A percentile compares a stretch with the other conserved stretches of the same genome.
Conservation (phyloP, 1,139 yeast genomes). For the Blastobotrys malaysiensis region DNA sequence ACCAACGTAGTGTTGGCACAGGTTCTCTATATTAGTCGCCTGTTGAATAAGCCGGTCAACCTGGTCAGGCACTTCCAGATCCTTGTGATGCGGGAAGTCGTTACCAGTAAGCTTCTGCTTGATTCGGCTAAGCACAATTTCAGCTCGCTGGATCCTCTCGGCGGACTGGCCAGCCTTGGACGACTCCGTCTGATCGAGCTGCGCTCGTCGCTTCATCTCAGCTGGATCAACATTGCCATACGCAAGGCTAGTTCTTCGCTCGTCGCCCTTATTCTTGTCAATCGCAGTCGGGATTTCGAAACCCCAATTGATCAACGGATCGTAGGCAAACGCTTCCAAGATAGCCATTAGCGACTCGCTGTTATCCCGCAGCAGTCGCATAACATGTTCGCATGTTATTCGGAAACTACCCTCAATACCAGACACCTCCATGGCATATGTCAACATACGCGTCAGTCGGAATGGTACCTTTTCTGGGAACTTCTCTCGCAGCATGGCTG, state of each 20-base stretch:
- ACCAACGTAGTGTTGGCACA: conserved; percentile 95
- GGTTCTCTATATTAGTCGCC: conserved; percentile 92
- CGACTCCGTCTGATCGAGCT: conserved; percentile 73
- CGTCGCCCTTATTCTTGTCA: conserved; percentile 11
- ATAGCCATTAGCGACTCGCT: conserved; percentile 97
- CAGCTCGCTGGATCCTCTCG: conserved; percentile 85
- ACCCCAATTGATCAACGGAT: conserved; percentile 98
- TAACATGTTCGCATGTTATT: conserved; percentile 94
- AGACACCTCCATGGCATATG: conserved; percentile 98
- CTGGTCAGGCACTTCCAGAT: conserved; percentile 78
- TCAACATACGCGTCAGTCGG: conserved; percentile 92
- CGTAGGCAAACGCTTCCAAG: conserved; percentile 96
- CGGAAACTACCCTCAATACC: conserved; percentile 98
- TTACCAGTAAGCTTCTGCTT: conserved; percentile 92
- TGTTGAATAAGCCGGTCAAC: conserved; percentile 92
- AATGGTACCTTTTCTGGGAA: conserved; percentile 98
- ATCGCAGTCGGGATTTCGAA: conserved; percentile 79
- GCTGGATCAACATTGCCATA: conserved; percentile 39
- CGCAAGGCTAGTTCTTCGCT: conserved; percentile 7
- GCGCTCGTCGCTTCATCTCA: conserved; percentile 65
- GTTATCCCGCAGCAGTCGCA: conserved; percentile 88
- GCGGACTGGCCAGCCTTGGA: conserved; percentile 61
- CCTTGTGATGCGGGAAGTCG: conserved; percentile 70
- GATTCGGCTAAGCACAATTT: conserved; percentile 81
- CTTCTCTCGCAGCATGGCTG: conserved; percentile 92